phyloP scores from a whole-genome alignment of 345 rosid genomes.

The Populus tremula region DNA sequence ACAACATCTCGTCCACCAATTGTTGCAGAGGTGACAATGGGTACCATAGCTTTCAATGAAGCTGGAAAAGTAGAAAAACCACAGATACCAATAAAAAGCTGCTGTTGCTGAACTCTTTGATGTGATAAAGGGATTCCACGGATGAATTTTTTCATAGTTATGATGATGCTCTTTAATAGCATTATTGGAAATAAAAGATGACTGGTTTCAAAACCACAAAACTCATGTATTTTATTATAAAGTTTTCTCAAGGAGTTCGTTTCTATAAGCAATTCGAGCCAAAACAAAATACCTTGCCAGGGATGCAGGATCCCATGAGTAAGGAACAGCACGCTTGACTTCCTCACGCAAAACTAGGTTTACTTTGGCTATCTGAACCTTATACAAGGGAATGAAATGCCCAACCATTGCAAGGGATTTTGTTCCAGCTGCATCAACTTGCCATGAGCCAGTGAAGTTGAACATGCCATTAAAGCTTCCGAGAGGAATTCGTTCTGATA shows the following conservation, averaged over 20 bases:
- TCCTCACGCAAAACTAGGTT: conserved; percentile 58
- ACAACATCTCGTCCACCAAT: conserved; percentile 97
- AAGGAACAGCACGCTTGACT: conserved; percentile 75
- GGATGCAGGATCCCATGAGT: conserved; percentile 96
- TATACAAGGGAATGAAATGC: conserved; percentile 59
- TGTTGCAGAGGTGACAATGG: conserved; percentile 86
- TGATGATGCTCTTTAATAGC: neutral
- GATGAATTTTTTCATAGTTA: neutral
- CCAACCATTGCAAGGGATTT: conserved; percentile 95
- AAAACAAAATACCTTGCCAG: conserved; percentile 62
- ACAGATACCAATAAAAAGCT: conserved; percentile 18
- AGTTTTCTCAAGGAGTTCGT: neutral
- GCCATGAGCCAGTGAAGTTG: conserved; percentile 93
- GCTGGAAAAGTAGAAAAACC: conserved; percentile 36
- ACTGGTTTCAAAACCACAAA: neutral
- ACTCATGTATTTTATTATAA: neutral
- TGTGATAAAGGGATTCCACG: conserved; percentile 8
- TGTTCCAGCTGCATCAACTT: conserved; percentile 89
- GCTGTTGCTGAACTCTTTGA: conserved; percentile 5
- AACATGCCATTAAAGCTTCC: conserved; percentile 98
- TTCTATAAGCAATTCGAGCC: neutral
- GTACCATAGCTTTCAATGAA: conserved; percentile 87
- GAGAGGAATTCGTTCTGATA: conserved; percentile 71
- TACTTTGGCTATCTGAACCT: conserved; percentile 51
- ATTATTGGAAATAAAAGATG: neutral